Evolutionary conservation across 2,329 filamentous ascomycete species (phyloP), one percentile per base, ranked within the genome.

Genomic region (Helotiales sp.): DNA sequence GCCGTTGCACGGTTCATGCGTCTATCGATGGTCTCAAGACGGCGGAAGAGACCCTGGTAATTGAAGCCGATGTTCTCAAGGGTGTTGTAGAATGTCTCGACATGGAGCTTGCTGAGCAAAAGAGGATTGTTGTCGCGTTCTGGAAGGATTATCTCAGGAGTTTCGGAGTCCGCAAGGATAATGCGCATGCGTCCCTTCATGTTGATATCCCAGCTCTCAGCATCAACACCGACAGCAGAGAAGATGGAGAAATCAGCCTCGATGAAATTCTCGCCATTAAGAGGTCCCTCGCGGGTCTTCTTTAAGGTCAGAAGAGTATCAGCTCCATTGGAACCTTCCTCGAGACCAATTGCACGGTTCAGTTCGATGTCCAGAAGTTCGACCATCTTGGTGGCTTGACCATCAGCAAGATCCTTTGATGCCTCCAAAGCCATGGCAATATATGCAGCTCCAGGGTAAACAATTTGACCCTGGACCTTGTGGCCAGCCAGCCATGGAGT

Each of bases 391-490:
- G 53, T 53, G 27, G 48, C 29, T 12, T 29, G 51, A 15, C 52
- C 34, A 17, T 34, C 52, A 9, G 54, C 54, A 12, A 63, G 36
- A 25, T 47, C 51, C 33, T 60, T 60, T 9, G 75, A 73, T 2
- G 78, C 78, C 47, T 80, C 78, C 7, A 79, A 61, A 1, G 76
- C 77, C 75, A 80, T 79, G 2, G 74, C 77, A 46, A 76, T 74
- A 62, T 80, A 81, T 0, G 73, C 79, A 1, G 79, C 78, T 2
- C 76, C 78, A 1, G 79, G 79, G 8, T 81, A 67, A 15, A 81
- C 66, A 5, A 58, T 54, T 40, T 64, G 54, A 0, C 67, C 66
- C 1, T 72, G 67, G 1, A 82, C 58, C 19, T 67, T 68, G 57
- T 83, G 79, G 42, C 80, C 76, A 25, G 30, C 22, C 24, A 81